Evolutionary conservation across 2,329 filamentous ascomycete genomes (phyloP).

Genomic region (Alternaria gansuensis): DNA sequence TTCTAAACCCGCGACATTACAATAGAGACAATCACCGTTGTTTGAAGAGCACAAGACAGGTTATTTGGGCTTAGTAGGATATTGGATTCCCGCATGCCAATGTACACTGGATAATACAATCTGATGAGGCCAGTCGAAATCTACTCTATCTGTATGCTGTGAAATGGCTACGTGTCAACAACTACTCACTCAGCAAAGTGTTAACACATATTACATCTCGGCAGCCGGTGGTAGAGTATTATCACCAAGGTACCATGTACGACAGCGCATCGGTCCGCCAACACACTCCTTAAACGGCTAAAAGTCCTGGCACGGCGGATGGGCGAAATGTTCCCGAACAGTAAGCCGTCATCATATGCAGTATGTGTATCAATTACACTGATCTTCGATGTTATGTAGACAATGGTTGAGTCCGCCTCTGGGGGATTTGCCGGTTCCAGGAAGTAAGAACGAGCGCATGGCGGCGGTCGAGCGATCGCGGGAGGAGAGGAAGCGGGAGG

Average conservation of each 20-base stretch:
- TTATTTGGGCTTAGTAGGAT: neutral
- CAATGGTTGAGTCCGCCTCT: neutral
- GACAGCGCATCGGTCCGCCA: neutral
- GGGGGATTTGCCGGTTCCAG: neutral
- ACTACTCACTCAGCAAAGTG: neutral
- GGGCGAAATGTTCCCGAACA: neutral
- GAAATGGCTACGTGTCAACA: neutral
- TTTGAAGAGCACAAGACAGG: neutral
- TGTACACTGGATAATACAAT: neutral
- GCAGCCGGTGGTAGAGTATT: neutral
- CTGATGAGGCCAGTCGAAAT: neutral
- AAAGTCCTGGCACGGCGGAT: neutral
- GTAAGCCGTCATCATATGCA: neutral
- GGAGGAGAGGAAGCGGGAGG: neutral
- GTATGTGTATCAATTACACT: neutral
- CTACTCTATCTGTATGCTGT: neutral
- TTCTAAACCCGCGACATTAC: neutral
- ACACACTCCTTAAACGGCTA: neutral
- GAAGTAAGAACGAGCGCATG: neutral
- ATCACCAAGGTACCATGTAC: neutral
- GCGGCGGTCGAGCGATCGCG: neutral
- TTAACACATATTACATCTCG: neutral
- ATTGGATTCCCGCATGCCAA: neutral
- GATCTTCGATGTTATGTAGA: neutral
- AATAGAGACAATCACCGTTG: neutral